Conservation (phyloP, 192 early-diverging fungal species). For the Umbelopsis sp. region DNA sequence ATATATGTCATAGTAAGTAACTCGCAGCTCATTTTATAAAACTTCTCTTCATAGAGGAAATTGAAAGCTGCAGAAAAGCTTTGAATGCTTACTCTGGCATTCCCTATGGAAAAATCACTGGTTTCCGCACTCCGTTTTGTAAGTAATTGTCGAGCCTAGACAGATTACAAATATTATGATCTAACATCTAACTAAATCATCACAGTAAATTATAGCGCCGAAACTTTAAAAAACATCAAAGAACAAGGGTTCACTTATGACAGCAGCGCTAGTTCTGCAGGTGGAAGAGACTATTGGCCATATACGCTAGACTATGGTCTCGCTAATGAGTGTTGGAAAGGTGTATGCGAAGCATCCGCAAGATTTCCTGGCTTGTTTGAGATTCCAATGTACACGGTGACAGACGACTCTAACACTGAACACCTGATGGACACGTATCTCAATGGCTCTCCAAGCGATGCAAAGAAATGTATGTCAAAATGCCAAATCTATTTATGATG, state of each 20-base stretch:
- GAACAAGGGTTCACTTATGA: conserved; percentile 3
- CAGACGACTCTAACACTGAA: conserved; percentile 39
- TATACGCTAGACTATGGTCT: conserved; percentile 70
- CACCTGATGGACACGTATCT: conserved; percentile 57
- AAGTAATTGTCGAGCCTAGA: conserved; percentile 14
- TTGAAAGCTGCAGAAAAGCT: conserved; percentile 32
- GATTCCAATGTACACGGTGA: conserved; percentile 63
- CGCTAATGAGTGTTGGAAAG: conserved; percentile 58
- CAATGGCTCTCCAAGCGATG: conserved; percentile 34
- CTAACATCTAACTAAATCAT: neutral
- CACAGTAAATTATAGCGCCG: neutral
- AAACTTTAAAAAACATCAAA: neutral
- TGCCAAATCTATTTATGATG: conserved; percentile 22
- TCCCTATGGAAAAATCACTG: conserved; percentile 55
- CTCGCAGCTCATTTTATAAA: neutral
- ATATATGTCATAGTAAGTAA: neutral
- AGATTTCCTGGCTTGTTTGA: conserved; percentile 62
- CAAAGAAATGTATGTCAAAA: conserved; percentile 43
- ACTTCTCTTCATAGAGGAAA: conserved; percentile 40
- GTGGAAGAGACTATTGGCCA: conserved; percentile 35
- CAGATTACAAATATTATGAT: no score
- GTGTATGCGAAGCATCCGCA: conserved; percentile 40
- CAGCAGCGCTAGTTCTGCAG: conserved; percentile 21
- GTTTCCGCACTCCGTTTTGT: conserved; percentile 71
- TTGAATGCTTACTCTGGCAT: conserved; percentile 63